Percentiles rank a stretch among this genome's conserved stretches.
Conservation (phyloP, 306 rosid genomes). For the Gastrolobium villosum region DNA sequence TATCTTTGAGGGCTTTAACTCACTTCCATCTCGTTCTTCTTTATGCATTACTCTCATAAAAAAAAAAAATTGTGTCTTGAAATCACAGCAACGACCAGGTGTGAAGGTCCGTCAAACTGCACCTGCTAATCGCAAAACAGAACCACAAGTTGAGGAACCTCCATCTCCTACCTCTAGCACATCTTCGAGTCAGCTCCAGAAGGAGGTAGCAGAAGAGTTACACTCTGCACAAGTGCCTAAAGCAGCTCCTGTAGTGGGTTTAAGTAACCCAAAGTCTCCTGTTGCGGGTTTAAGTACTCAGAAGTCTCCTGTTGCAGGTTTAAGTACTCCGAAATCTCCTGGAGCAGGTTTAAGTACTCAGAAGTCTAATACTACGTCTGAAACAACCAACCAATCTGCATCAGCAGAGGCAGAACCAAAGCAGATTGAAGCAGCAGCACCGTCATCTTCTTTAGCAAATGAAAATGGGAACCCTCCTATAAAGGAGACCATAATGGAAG, state of each 20-base stretch:
- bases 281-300: constrained; percentile 32
- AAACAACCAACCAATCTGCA: constrained; percentile 51
- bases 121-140: constrained; percentile 51
- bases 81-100: constrained; percentile 66
- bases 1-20: background rate
- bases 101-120: constrained; percentile 60
- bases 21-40: constrained; percentile 9
- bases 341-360: constrained; percentile 25
- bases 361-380: constrained; percentile 57
- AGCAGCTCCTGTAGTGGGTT: constrained; percentile 48
- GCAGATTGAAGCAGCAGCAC: constrained; percentile 48
- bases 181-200: constrained; percentile 69
- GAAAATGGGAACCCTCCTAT: constrained; percentile 61
- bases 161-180: constrained; percentile 74
- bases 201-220: constrained; percentile 71
- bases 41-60: background rate
- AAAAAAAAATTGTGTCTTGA: constrained; percentile 28
- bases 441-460: constrained; percentile 53
- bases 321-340: background rate
- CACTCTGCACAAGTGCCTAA: constrained; percentile 55
- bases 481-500: constrained; percentile 61
- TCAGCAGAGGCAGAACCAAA: constrained; percentile 62
- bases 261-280: constrained; percentile 45
- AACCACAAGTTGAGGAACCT: constrained; percentile 62
- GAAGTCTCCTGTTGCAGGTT: constrained; percentile 44